Evolutionary conservation across 257 asterid species (phyloP), one percentile per base, ranked within the genome.

Genomic region (Jasminum sambac): DNA sequence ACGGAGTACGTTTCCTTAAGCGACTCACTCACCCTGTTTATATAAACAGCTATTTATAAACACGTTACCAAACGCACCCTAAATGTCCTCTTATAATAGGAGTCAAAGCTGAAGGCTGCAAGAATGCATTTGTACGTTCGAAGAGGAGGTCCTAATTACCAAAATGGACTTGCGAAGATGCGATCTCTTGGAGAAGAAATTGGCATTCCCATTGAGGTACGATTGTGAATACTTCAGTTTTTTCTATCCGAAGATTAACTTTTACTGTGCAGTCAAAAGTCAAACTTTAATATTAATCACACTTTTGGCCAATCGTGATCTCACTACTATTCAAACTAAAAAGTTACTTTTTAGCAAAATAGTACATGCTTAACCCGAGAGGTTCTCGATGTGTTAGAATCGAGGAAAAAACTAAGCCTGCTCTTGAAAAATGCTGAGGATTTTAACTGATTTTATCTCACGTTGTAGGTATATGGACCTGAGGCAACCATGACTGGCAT

Each of bases 141-240:
- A 71, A 76, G 99, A 80, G 99, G 99, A 11, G 99, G 97, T 64
- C 99, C 99, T 1, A 94, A 94, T 77, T 94, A 89, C 89, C 96
- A 94, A 76, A 89, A 70, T 75, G 96, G 99, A 17, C 97, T 90
- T 14, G 96, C 88, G 41, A 89, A 82, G 74, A 94, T 94, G 99
- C 85, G 99, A 75, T 65, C 79, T 64, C 96, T 94, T 30, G 97
- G 89, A 13, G 93, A 87, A 74, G 97, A 94, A 82, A 89, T 91
- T 34, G 97, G 97, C 78, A 80, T 94, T 76, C 96, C 97, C 40
- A 86, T 91, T 17, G 97, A 94, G 96, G 99, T 94, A 81, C n/a
- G 41, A 66, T 1, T 57, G 16, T 40, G 16, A 46, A 59, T 16
- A 36, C 50, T 55, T 50, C 8, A 8, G n/a, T 2, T 30, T 30